phyloP scores from a whole-genome alignment of 495 filamentous ascomycete species.

The Penicillium roqueforti region DNA sequence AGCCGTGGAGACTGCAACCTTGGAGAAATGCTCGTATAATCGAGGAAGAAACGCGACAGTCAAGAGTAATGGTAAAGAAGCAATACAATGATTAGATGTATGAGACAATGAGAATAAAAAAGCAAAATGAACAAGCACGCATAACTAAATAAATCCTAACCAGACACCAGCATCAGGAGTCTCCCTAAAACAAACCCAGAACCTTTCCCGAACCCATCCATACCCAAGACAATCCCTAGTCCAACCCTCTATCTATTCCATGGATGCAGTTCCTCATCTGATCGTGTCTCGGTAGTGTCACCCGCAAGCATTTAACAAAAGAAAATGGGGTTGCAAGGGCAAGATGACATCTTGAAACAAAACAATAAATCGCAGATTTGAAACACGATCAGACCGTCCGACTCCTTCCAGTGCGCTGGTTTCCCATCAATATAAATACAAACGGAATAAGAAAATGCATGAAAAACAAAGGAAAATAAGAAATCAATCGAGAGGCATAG shows the following conservation, averaged over 20 bases:
- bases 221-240: slow-evolving; percentile 20
- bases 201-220: slow-evolving; percentile 19
- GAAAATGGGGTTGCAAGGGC: slow-evolving; percentile 6
- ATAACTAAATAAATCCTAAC: slow-evolving; percentile 20
- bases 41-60: too few relatives aligned
- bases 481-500: slow-evolving; percentile 14
- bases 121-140: slow-evolving; percentile 1
- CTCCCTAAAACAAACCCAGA: slow-evolving; percentile 16
- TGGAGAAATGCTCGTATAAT: too few relatives aligned
- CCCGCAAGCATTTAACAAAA: slow-evolving; percentile 24
- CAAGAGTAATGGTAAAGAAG: not conserved
- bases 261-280: slow-evolving; percentile 25
- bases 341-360: slow-evolving; percentile 19
- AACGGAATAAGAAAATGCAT: slow-evolving; percentile 24
- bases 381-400: slow-evolving; percentile 27
- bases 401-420: slow-evolving; percentile 35
- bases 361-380: slow-evolving; percentile 7
- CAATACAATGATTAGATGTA: slow-evolving; percentile 19
- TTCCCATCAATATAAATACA: slow-evolving; percentile 29
- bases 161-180: slow-evolving; percentile 21
- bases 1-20: too few relatives aligned
- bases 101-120: slow-evolving; percentile 1
- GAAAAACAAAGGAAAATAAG: slow-evolving; percentile 16
- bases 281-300: slow-evolving; percentile 34
- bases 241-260: slow-evolving; percentile 30